Evolutionary conservation across 2,329 filamentous ascomycete genomes (phyloP).

Genomic region (Hypoxylon sp.): DNA sequence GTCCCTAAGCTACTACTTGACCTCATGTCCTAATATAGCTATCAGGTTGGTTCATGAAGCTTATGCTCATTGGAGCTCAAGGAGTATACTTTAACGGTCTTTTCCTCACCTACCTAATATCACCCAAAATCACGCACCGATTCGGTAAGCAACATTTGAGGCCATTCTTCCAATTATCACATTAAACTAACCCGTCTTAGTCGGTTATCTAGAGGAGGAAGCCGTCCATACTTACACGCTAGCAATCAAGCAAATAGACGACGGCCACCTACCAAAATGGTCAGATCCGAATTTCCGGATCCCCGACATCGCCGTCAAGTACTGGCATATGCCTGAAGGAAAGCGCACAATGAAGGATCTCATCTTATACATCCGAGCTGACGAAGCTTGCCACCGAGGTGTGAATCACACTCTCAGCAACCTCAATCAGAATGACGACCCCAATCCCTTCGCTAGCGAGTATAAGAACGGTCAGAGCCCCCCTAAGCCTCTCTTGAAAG

Average conservation of each 20-base stretch:
- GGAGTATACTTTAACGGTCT: slow-evolving; percentile 97
- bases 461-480: slow-evolving; percentile 78
- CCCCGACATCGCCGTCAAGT: slow-evolving; percentile 89
- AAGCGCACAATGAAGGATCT: slow-evolving; percentile 86
- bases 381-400: slow-evolving; percentile 90
- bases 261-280: slow-evolving; percentile 87
- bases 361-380: slow-evolving; percentile 88
- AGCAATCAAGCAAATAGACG: slow-evolving; percentile 87
- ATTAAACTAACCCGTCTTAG: slow-evolving; percentile 53
- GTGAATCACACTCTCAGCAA: slow-evolving; percentile 97
- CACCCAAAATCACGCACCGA: slow-evolving; percentile 88
- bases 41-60: slow-evolving; percentile 85
- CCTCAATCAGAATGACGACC: slow-evolving; percentile 84
- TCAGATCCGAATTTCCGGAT: slow-evolving; percentile 75
- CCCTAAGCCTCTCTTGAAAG: slow-evolving; percentile 75
- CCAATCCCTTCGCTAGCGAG: slow-evolving; percentile 89
- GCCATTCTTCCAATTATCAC: background rate
- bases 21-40: slow-evolving; percentile 46
- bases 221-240: slow-evolving; percentile 96
- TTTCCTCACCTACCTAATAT: slow-evolving; percentile 89
- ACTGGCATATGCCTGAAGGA: slow-evolving; percentile 94
- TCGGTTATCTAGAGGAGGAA: slow-evolving; percentile 97
- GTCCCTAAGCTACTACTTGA: background rate
- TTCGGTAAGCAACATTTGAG: slow-evolving; percentile 62
- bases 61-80: slow-evolving; percentile 92